A percentile compares a stretch with the other conserved stretches of the same genome.
phyloP scores from a whole-genome alignment of 768 basidiomycete genomes.

The Rhizopogon vesiculosus region DNA sequence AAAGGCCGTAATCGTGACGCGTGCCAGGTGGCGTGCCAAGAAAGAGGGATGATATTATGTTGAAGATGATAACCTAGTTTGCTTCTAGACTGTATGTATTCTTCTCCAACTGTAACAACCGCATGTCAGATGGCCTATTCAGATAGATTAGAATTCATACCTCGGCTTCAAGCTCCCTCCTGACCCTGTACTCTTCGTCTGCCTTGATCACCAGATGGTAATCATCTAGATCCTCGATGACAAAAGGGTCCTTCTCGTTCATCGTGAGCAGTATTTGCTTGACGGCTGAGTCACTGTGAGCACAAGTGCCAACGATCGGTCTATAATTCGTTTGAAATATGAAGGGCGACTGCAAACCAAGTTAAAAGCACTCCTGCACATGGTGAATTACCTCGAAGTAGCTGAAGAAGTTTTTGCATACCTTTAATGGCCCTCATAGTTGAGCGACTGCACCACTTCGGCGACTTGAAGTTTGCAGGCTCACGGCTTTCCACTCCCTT shows the following conservation, averaged over 20 bases:
- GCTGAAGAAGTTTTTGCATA: constrained; percentile 17
- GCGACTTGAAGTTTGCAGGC: neutral
- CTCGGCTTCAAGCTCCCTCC: constrained; percentile 71
- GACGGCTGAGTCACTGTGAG: constrained; percentile 74
- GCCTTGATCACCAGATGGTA: constrained; percentile 79
- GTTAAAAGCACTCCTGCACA: constrained; percentile 57
- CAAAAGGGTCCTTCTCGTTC: constrained; percentile 77
- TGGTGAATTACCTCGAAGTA: constrained; percentile 3
- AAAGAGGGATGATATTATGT: neutral
- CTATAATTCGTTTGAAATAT: neutral
- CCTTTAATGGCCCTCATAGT: constrained; percentile 66
- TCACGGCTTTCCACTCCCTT: neutral
- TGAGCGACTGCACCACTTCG: neutral
- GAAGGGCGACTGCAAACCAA: constrained; percentile 40
- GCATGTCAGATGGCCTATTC: neutral
- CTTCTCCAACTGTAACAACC: constrained; percentile 62
- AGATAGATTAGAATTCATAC: constrained; percentile 34
- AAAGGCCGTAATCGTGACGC: neutral
- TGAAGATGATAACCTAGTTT: neutral
- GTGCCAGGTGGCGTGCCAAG: neutral
- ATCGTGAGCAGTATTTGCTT: constrained; percentile 82
- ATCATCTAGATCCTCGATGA: constrained; percentile 86
- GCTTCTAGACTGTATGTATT: constrained; percentile 75
- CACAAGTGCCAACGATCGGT: neutral
- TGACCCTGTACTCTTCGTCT: constrained; percentile 72